Evolutionary conservation across 2,329 filamentous ascomycete genomes (phyloP).

Genomic region (Fusarium sp.): DNA sequence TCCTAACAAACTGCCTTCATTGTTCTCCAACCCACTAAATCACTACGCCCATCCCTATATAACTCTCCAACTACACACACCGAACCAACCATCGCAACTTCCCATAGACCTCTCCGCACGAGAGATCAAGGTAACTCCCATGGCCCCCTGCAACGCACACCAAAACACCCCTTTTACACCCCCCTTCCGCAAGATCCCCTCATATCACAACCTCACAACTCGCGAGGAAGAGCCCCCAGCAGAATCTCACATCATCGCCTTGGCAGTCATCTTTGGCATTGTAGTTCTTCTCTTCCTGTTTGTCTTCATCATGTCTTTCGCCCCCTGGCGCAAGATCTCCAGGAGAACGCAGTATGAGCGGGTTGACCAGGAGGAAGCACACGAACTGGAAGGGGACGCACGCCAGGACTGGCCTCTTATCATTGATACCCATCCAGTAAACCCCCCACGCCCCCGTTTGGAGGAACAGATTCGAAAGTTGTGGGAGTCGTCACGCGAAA

Average conservation of each 20-base stretch:
- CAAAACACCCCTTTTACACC: background rate
- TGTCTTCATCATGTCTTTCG: conserved; percentile 3
- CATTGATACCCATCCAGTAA: background rate
- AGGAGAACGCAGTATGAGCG: background rate
- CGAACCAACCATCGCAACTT: background rate
- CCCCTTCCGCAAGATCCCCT: background rate
- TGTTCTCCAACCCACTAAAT: background rate
- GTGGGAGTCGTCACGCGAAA: background rate
- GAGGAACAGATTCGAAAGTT: background rate
- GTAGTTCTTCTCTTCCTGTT: background rate
- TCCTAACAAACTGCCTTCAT: background rate
- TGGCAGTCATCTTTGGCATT: background rate
- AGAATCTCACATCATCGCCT: background rate
- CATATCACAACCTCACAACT: background rate
- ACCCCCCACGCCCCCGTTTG: background rate
- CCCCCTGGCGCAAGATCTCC: background rate
- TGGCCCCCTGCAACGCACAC: background rate
- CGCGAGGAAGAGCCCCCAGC: background rate
- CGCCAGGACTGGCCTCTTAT: background rate
- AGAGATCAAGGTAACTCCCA: background rate
- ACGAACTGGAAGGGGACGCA: background rate
- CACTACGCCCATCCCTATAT: background rate
- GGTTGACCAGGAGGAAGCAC: background rate
- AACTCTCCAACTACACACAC: background rate
- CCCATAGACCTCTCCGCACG: background rate